A percentile compares a stretch with the other conserved stretches of the same genome.
Conservation (phyloP, 1,284 basidiomycete species). For the Sanghuangporus sanghuang region DNA sequence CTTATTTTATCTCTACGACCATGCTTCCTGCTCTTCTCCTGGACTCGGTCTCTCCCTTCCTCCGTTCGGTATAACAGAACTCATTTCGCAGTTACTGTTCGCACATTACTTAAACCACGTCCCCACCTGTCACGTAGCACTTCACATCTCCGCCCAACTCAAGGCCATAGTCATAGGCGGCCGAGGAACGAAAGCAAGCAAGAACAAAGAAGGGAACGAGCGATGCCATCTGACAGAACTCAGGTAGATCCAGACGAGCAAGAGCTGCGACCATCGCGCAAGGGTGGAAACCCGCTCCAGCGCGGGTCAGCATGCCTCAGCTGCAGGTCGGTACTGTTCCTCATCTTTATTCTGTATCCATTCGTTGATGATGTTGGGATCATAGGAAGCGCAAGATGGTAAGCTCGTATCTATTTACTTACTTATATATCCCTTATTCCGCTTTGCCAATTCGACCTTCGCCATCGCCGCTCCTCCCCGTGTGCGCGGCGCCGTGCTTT, state of each 20-base stretch:
- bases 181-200: background rate
- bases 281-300: slow-evolving; percentile 35
- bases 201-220: background rate
- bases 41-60: background rate
- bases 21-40: background rate
- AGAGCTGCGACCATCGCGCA: slow-evolving; percentile 17
- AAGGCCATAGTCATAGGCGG: background rate
- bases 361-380: slow-evolving; percentile 10
- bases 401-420: slow-evolving; percentile 21
- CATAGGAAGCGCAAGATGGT: slow-evolving; percentile 55
- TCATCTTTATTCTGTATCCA: background rate
- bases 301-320: slow-evolving; percentile 55
- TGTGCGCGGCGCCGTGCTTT: background rate
- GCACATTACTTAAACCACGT: background rate
- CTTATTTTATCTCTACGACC: background rate
- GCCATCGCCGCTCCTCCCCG: slow-evolving; percentile 14
- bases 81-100: background rate
- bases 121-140: background rate
- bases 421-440: background rate
- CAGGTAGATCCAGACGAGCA: slow-evolving; percentile 5
- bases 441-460: background rate
- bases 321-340: slow-evolving; percentile 40
- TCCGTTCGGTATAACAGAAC: background rate
- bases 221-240: slow-evolving; percentile 1
- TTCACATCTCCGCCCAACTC: background rate